phyloP scores from a whole-genome alignment of 1,284 basidiomycete genomes.

The Moesziomyces globuligerus region DNA sequence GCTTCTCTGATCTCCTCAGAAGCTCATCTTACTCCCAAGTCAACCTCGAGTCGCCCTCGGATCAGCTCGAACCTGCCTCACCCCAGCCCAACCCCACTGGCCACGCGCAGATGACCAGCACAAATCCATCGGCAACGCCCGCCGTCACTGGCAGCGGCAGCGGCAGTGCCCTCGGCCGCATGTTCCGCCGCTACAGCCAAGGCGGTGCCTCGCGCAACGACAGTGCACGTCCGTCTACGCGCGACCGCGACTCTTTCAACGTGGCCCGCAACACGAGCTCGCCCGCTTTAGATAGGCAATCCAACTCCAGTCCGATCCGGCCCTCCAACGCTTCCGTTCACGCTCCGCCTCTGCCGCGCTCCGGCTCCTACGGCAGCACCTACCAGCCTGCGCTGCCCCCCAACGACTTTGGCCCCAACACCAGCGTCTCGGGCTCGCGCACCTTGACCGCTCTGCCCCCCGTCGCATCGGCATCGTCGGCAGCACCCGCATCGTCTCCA shows the following conservation, averaged over 20 bases:
- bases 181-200: slow-evolving; percentile 60
- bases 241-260: slow-evolving; percentile 24
- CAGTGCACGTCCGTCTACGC: slow-evolving; percentile 20
- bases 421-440: slow-evolving; percentile 13
- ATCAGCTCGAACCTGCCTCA: slow-evolving; percentile 10
- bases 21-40: slow-evolving; percentile 39
- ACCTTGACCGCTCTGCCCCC: slow-evolving; percentile 18
- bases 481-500: slow-evolving; percentile 7
- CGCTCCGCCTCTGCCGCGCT: slow-evolving; percentile 18
- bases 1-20: slow-evolving; percentile 22
- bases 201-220: slow-evolving; percentile 24
- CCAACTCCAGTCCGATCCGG: slow-evolving; percentile 16
- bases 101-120: slow-evolving; percentile 20
- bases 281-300: slow-evolving; percentile 19
- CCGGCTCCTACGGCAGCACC: slow-evolving; percentile 16
- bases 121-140: slow-evolving; percentile 5
- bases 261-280: slow-evolving; percentile 31
- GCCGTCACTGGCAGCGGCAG: slow-evolving; percentile 4
- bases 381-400: slow-evolving; percentile 1
- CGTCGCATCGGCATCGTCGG: no score
- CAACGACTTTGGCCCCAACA: slow-evolving; percentile 5
- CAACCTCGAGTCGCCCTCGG: slow-evolving; percentile 12
- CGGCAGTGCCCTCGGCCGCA: slow-evolving; percentile 53
- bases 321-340: slow-evolving; percentile 6
- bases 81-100: slow-evolving; percentile 5